Evolutionary conservation across 169 alveolate species (phyloP).

Genomic region (Babesia ovis): DNA sequence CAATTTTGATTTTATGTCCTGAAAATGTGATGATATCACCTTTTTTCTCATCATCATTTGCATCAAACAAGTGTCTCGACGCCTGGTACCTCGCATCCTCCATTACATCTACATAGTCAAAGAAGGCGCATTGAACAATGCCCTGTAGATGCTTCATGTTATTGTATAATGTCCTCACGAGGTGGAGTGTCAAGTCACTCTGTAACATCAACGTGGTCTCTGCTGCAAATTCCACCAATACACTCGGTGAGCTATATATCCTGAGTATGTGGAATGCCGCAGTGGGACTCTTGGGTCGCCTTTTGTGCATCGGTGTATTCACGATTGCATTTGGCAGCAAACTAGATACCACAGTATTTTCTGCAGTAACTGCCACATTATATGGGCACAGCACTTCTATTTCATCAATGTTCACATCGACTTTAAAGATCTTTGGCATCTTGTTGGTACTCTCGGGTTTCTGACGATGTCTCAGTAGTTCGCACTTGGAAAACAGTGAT

Average conservation of each 20-base stretch:
- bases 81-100: slow-evolving; percentile 38
- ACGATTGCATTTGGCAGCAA: slow-evolving; percentile 13
- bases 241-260: slow-evolving; percentile 14
- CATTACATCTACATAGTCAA: slow-evolving; percentile 19
- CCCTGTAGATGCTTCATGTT: slow-evolving; percentile 3
- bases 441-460: neutral
- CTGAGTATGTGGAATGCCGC: slow-evolving; percentile 13
- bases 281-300: slow-evolving; percentile 13
- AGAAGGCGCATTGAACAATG: neutral
- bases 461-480: neutral
- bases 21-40: neutral
- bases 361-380: neutral
- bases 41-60: slow-evolving; percentile 3
- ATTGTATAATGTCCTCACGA: slow-evolving; percentile 15
- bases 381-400: slow-evolving; percentile 12
- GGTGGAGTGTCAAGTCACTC: neutral
- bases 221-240: neutral
- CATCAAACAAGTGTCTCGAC: slow-evolving; percentile 19
- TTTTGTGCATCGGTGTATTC: neutral
- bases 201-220: slow-evolving; percentile 4
- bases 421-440: neutral
- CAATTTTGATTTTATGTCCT: neutral
- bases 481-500: neutral
- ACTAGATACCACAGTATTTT: neutral
- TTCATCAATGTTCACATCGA: slow-evolving; percentile 2